Evolutionary conservation across 2,329 filamentous ascomycete genomes (phyloP), one percentile per base, ranked within the genome.

Genomic region (Arthrinium puccinioides): DNA sequence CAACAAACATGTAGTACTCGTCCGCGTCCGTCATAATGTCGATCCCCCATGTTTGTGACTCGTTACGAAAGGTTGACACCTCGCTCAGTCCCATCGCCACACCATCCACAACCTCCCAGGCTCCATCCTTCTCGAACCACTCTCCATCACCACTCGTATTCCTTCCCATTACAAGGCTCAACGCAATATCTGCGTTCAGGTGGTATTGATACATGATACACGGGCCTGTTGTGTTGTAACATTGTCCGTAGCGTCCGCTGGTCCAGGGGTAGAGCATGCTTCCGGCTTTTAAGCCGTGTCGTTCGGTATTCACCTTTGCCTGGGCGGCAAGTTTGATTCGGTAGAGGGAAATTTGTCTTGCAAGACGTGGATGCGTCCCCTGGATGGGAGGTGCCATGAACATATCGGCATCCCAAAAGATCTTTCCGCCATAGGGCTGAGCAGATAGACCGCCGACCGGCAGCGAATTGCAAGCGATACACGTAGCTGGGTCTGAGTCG

Each of bases 261-360:
- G 33, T 36, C 33, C 33, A 36, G 23, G 33, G 33, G 24, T 36
- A 36, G 20, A 36, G 33, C 33, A 36, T 36, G 24, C 33, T 36
- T 11, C 33, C 33, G 14, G 16, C 5, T 5, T 26, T 19, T 8
- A 36, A 13, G 8, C 15, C 33, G 8, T 36, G 33, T 11, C 33
- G 33, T 25, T 27, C 24, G 7, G 33, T 36, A n/a, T 36, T 36
- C 13, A 19, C 19, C 11, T 20, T 26, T 7, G 33, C 33, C 24
- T 36, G 15, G 7, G 8, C 25, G 5, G 33, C 33, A 18, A 21
- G 24, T 11, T 36, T 36, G 16, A 36, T 36, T 2, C 33, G 11
- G 8, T 36, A 36, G 11, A 26, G 33, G 4, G 21, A 15, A n/a
- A 36, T 26, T 24, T 36, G 33, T 20, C 33, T 8, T 4, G 33